Evolutionary conservation across 352 stramenopile genomes (phyloP).

Genomic region (Blastocystis sp.): DNA sequence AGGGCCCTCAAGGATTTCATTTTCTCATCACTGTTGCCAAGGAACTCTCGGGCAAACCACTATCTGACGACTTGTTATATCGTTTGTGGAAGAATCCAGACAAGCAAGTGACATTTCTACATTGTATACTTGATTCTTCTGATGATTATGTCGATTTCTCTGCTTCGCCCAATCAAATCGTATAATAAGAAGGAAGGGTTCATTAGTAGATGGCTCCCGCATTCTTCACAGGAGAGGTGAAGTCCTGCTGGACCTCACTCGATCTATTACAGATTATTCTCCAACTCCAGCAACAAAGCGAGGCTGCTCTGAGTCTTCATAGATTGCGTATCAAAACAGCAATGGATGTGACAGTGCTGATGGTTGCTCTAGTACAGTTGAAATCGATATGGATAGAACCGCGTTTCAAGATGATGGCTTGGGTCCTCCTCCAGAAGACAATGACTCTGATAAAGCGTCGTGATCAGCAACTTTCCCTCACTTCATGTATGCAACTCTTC

Average conservation of each 20-base stretch:
- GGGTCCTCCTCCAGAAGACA: conserved; percentile 8
- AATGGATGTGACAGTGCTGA: conserved; percentile 32
- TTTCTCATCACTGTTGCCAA: neutral
- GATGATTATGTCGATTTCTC: neutral
- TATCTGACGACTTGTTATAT: neutral
- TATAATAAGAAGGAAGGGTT: neutral
- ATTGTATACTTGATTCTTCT: neutral
- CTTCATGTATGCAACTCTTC: neutral
- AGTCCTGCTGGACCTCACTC: conserved; percentile 44
- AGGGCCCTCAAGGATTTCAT: neutral
- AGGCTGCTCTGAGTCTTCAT: neutral
- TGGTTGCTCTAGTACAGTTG: conserved; percentile 39
- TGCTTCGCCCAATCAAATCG: conserved; percentile 35
- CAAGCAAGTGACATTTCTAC: conserved; percentile 1
- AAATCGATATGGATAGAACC: neutral
- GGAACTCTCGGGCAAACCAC: neutral
- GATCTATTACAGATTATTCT: conserved; percentile 23
- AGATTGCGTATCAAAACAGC: neutral
- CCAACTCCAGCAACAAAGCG: neutral
- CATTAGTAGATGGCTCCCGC: neutral
- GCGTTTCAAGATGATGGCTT: neutral
- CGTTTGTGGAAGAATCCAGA: conserved; percentile 10
- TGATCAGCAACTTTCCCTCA: neutral
- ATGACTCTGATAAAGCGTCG: neutral
- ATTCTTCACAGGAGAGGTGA: neutral